Evolutionary conservation across 176 grass and related monocot genomes (phyloP).

Genomic region (Carex myosuroides): DNA sequence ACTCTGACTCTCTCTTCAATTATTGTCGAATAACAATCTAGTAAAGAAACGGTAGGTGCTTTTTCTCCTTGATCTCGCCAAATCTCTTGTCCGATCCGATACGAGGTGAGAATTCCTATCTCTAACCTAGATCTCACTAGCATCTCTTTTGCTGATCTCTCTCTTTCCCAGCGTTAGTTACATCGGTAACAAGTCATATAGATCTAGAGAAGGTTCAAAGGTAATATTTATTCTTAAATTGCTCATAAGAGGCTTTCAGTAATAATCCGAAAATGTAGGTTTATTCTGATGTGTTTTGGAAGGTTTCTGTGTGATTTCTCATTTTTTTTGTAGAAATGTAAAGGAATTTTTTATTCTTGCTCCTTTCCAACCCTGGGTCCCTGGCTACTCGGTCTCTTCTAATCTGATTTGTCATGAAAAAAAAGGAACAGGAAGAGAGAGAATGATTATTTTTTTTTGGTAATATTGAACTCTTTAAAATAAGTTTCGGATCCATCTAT

Average conservation of each 20-base stretch:
- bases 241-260: background rate
- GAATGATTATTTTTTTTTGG: no score
- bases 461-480: no score
- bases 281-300: background rate
- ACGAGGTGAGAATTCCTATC: slow-evolving; percentile 10
- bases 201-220: background rate
- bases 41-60: background rate
- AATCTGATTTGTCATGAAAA: no score
- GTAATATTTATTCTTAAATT: background rate
- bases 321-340: background rate
- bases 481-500: no score
- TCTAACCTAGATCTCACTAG: slow-evolving; percentile 26
- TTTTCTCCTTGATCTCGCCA: slow-evolving; percentile 13
- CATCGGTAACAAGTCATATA: background rate
- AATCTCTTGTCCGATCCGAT: slow-evolving; percentile 13
- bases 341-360: no score
- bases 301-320: background rate
- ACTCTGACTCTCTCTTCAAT: background rate
- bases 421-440: no score
- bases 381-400: no score
- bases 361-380: no score
- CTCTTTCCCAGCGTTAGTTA: background rate
- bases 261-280: background rate
- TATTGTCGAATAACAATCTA: slow-evolving; percentile 11
- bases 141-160: background rate